phyloP scores from a whole-genome alignment of 495 filamentous ascomycete species.

The Aspergillus mulundensis region DNA sequence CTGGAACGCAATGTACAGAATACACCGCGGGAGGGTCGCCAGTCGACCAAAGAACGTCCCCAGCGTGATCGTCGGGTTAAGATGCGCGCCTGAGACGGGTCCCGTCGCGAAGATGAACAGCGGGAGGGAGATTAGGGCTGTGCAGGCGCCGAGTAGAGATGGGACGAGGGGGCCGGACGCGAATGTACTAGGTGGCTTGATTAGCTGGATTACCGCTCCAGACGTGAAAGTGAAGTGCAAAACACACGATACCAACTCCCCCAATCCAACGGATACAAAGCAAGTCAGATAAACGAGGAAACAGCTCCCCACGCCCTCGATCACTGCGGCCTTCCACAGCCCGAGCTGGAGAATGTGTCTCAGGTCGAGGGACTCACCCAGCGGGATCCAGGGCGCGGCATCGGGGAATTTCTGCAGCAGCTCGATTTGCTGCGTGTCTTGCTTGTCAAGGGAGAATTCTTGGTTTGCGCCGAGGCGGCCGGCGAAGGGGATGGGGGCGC shows the following conservation, averaged over 20 bases:
- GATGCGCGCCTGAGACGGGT: slow-evolving; percentile 47
- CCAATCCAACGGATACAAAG: slow-evolving; percentile 20
- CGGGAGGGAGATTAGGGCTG: slow-evolving; percentile 42
- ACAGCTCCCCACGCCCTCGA: slow-evolving; percentile 30
- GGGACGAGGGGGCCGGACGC: slow-evolving; percentile 15
- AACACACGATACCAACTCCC: neutral
- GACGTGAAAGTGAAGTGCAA: neutral
- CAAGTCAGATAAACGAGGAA: slow-evolving; percentile 26
- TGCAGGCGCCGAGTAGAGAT: slow-evolving; percentile 36
- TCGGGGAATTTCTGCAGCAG: slow-evolving; percentile 37
- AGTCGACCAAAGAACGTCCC: slow-evolving; percentile 48
- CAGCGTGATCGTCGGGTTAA: slow-evolving; percentile 51
- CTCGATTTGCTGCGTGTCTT: slow-evolving; percentile 22
- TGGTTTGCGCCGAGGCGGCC: slow-evolving; percentile 49
- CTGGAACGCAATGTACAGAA: slow-evolving; percentile 44
- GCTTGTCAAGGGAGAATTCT: slow-evolving; percentile 37
- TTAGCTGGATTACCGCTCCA: no score
- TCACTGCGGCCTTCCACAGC: slow-evolving; percentile 43
- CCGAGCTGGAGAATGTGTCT: slow-evolving; percentile 33
- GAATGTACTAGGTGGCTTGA: neutral
- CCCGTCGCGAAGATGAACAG: slow-evolving; percentile 50
- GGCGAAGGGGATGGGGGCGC: slow-evolving; percentile 34
- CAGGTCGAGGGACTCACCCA: slow-evolving; percentile 35
- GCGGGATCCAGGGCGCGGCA: slow-evolving; percentile 39
- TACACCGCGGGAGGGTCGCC: slow-evolving; percentile 42